phyloP scores from a whole-genome alignment of 176 grass and related monocot genomes.

The Paspalum vaginatum region DNA sequence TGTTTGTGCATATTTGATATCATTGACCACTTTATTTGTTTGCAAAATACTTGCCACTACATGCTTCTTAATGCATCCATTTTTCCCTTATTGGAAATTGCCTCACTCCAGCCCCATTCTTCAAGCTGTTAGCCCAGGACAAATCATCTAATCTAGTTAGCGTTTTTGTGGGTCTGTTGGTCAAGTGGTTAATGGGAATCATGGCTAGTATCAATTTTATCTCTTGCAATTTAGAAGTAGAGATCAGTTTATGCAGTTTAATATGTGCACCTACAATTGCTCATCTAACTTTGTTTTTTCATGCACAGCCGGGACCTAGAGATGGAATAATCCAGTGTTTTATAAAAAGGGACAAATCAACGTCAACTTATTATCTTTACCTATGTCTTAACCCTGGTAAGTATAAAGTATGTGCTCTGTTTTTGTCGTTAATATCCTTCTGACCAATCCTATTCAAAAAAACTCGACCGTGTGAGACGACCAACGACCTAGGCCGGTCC shows the following conservation, averaged over 20 bases:
- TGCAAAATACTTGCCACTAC: neutral
- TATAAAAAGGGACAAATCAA: conserved; percentile 84
- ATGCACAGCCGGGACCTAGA: conserved; percentile 74
- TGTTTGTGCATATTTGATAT: conserved; percentile 9
- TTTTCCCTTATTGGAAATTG: neutral
- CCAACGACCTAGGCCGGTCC: no score
- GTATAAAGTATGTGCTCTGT: conserved; percentile 23
- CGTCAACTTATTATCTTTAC: conserved; percentile 78
- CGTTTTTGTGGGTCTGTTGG: neutral
- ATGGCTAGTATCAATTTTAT: conserved; percentile 1
- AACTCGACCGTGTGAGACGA: no score
- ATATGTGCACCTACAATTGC: neutral
- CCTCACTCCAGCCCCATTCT: neutral
- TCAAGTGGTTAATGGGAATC: no score
- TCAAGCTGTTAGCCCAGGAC: neutral
- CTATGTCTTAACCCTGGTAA: conserved; percentile 86
- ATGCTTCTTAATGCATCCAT: neutral
- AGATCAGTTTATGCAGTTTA: neutral
- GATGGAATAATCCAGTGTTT: conserved; percentile 82
- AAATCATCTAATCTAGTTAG: neutral
- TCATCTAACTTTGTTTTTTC: conserved; percentile 34
- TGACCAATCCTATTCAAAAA: neutral
- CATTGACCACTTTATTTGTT: conserved; percentile 1
- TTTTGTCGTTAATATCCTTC: conserved; percentile 37
- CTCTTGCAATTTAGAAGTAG: neutral